These are phyloP conservation scores for Aspergillus transmontanensis DNA, from an alignment of 2,329 filamentous ascomycete genomes.

Conservation along the genomic window DNA sequence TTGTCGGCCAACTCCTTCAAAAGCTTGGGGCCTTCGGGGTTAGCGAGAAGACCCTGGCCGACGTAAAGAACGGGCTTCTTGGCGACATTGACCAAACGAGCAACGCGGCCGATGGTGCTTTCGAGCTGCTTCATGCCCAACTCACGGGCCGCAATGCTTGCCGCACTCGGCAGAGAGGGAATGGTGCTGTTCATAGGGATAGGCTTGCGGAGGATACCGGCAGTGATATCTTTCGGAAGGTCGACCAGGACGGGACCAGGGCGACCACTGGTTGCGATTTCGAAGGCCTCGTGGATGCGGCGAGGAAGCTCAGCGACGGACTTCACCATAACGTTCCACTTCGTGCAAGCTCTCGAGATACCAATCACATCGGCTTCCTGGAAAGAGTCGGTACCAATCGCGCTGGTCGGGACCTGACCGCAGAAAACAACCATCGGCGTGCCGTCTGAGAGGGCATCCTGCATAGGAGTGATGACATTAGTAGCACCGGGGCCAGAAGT, in stretches of 20 bases:
- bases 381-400: conserved; percentile 94
- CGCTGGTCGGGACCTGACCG: conserved; percentile 85
- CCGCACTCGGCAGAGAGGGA: conserved; percentile 81
- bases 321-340: conserved; percentile 99
- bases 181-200: conserved; percentile 77
- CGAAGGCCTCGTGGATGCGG: conserved; percentile 95
- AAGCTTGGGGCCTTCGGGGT: conserved; percentile 74
- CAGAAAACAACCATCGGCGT: conserved; percentile 95
- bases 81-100: conserved; percentile 78
- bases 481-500: conserved; percentile 96
- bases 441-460: conserved; percentile 92
- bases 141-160: conserved; percentile 77
- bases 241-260: conserved; percentile 95
- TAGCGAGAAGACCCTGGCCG: conserved; percentile 83
- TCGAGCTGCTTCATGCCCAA: conserved; percentile 72
- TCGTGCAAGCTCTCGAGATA: conserved; percentile 92
- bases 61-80: conserved; percentile 97
- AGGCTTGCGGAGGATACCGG: conserved; percentile 75
- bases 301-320: conserved; percentile 89
- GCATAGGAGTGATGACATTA: conserved; percentile 94
- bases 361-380: conserved; percentile 94
- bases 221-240: conserved; percentile 94
- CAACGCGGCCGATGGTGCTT: conserved; percentile 73
- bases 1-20: conserved; percentile 89
- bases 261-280: conserved; percentile 92